Evolutionary conservation across 345 rosid genomes (phyloP), one percentile per base, ranked within the genome.

Genomic region (Eucalyptus sideroxylon): DNA sequence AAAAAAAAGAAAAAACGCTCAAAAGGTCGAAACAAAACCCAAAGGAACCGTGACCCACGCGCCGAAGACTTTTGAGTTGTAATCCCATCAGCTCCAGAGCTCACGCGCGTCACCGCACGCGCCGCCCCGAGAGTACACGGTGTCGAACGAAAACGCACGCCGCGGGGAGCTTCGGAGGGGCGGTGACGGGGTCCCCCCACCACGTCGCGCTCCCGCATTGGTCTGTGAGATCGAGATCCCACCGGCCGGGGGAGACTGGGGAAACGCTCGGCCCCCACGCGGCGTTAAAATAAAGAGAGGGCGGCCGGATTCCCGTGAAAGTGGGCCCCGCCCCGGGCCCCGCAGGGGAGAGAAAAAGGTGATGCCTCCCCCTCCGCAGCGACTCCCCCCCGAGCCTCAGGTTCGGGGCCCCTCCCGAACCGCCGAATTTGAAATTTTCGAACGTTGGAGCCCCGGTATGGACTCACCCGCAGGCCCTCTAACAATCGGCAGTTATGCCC

Each of bases 291-390:
- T 60, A 50, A 30, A 19, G 88, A 88, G 86, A 30, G 89, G 89
- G 65, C 87, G 83, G 91, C 93, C 88, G 89, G 89, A 88, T 80
- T 89, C 92, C 91, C 92, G 92, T 91, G 94, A 87, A n/a, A 27
- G 92, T 90, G 93, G 96, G 93, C 16, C 47, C 83, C 27, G 45
- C 23, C 60, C 60, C 3, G 21, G 37, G 16, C 24, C 44, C 85
- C 30, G 47, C 47, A 21, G 47, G 85, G 26, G 26, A 53, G 62
- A 56, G 40, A n/a, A 23, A 72, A 40, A 15, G 45, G 17, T 34
- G 19, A 60, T 85, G 90, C 59, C 83, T 80, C 47, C 49, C 50
- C 5, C 26, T 0, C 11, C 24, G 24, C 87, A 31, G 50, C 86
- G 86, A 19, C 44, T 26, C 24, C 7, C 88, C 88, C 88, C 88